phyloP scores from a whole-genome alignment of 2,329 filamentous ascomycete genomes.

The Xylaria multiplex region DNA sequence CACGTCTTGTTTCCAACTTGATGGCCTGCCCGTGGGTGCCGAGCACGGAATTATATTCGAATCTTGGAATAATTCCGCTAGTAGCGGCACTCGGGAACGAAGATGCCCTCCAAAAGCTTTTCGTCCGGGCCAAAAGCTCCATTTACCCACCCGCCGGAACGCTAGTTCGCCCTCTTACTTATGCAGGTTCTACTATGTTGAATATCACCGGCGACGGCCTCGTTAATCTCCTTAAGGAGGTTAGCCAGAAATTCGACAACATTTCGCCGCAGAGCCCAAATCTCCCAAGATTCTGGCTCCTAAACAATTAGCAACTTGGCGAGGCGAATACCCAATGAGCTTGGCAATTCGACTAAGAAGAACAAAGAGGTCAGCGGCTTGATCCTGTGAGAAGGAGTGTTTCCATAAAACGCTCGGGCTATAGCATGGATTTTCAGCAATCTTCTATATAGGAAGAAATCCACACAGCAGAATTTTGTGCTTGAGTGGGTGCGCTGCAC shows the following conservation, averaged over 20 bases:
- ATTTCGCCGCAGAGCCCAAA: too few species aligned
- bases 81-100: neutral
- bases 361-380: neutral
- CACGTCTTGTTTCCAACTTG: constrained; percentile 17
- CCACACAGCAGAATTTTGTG: too few species aligned
- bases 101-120: neutral
- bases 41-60: too few species aligned
- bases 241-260: too few species aligned
- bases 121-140: too few species aligned
- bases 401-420: neutral
- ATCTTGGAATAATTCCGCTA: neutral
- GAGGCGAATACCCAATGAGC: neutral
- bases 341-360: neutral
- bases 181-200: too few species aligned
- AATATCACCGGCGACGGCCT: too few species aligned
- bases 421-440: neutral
- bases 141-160: too few species aligned
- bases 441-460: neutral
- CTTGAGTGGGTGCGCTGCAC: too few species aligned
- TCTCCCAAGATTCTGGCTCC: too few species aligned
- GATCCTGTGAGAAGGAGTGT: neutral
- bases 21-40: constrained; percentile 16
- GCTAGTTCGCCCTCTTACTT: neutral
- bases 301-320: too few species aligned
- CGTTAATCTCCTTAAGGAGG: too few species aligned